These are phyloP conservation scores for Quercus lobata DNA, from an alignment of 331 rosid species.

Conservation along the genomic window DNA sequence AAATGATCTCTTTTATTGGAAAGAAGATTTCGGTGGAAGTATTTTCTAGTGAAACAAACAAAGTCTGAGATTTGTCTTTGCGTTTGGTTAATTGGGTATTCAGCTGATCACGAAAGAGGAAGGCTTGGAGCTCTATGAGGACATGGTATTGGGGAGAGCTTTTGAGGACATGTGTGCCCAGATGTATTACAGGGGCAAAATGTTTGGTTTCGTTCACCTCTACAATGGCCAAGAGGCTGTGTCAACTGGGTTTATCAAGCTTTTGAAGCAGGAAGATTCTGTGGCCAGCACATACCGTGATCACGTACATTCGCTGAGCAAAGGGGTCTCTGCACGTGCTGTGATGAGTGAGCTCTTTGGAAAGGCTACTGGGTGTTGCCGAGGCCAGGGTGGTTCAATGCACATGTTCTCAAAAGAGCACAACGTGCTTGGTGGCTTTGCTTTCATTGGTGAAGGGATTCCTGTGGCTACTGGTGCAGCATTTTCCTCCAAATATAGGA, in stretches of 20 bases:
- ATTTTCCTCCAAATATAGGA: constrained; percentile 66
- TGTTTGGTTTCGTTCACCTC: constrained; percentile 97
- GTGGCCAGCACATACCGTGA: constrained; percentile 96
- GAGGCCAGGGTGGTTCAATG: constrained; percentile 99
- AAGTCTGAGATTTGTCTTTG: constrained; percentile 13
- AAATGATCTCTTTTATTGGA: neutral
- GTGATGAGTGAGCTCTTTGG: constrained; percentile 99
- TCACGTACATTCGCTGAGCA: constrained; percentile 98
- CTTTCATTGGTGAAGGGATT: constrained; percentile 98
- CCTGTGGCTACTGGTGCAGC: constrained; percentile 99
- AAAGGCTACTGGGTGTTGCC: constrained; percentile 93
- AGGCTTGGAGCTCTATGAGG: constrained; percentile 86
- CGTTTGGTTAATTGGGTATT: constrained; percentile 13
- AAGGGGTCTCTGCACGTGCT: constrained; percentile 87
- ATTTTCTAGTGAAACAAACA: neutral
- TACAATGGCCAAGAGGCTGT: constrained; percentile 99
- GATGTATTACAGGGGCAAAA: constrained; percentile 96
- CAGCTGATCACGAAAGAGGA: constrained; percentile 91
- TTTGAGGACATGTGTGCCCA: constrained; percentile 99
- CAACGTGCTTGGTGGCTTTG: constrained; percentile 90
- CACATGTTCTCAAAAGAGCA: constrained; percentile 97
- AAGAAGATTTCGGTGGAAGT: neutral
- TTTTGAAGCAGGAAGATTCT: constrained; percentile 67
- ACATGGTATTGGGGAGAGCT: constrained; percentile 85
- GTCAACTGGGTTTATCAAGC: constrained; percentile 92